phyloP scores from a whole-genome alignment of 768 basidiomycete genomes.

The Psilocybe sp. region DNA sequence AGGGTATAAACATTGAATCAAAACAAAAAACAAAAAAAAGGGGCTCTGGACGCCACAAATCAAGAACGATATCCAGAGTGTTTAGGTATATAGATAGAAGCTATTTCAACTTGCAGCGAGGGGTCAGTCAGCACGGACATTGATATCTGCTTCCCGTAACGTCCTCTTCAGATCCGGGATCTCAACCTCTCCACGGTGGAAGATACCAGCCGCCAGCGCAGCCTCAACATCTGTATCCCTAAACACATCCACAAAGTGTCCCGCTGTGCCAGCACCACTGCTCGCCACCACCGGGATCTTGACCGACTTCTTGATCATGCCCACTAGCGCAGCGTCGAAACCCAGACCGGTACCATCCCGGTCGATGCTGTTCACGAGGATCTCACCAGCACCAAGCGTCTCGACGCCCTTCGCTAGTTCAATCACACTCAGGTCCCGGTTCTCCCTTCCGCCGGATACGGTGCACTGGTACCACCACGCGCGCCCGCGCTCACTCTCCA shows the following conservation, averaged over 20 bases:
- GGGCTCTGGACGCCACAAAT: too few relatives aligned
- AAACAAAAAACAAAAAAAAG: too few relatives aligned
- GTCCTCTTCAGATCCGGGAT: conserved; percentile 78
- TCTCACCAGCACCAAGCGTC: conserved; percentile 88
- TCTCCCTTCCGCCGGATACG: conserved; percentile 87
- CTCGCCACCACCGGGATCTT: conserved; percentile 92
- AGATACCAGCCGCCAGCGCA: conserved; percentile 94
- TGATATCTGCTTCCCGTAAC: conserved; percentile 45
- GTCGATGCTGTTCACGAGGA: conserved; percentile 94
- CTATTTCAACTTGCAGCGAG: too few relatives aligned
- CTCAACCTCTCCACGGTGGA: conserved; percentile 85
- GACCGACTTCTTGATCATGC: conserved; percentile 71
- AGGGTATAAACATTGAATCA: too few relatives aligned
- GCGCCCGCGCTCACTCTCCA: conserved; percentile 62
- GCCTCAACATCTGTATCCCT: conserved; percentile 78
- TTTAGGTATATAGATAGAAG: too few relatives aligned
- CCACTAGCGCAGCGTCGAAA: conserved; percentile 84
- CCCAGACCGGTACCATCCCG: conserved; percentile 91
- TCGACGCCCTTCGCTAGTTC: conserved; percentile 94
- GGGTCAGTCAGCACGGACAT: conserved; percentile 25
- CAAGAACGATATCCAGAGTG: too few relatives aligned
- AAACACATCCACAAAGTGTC: conserved; percentile 91
- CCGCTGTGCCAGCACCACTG: conserved; percentile 82
- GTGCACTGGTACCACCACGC: conserved; percentile 99
- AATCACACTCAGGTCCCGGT: conserved; percentile 79